Conservation (phyloP, 805 yeast genomes). For the Pichia gijzeniarum region DNA sequence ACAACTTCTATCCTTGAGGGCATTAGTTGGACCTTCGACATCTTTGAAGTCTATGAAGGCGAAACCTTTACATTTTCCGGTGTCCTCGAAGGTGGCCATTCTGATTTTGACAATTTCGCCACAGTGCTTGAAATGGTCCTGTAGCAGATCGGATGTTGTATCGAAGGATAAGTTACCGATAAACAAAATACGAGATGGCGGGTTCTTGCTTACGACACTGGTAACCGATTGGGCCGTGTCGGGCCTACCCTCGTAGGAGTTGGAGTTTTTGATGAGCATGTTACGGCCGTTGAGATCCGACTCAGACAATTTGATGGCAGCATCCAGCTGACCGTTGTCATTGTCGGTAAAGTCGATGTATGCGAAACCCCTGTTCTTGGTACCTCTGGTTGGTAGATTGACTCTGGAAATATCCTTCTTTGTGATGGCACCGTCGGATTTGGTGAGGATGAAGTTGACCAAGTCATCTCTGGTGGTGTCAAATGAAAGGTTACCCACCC, state of each 20-base stretch:
- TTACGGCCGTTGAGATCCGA: slow-evolving; percentile 74
- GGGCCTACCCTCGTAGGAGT: slow-evolving; percentile 86
- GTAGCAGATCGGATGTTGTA: slow-evolving; percentile 72
- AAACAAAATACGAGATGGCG: slow-evolving; percentile 83
- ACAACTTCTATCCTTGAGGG: slow-evolving; percentile 65
- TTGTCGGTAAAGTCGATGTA: slow-evolving; percentile 64
- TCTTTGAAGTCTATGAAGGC: slow-evolving; percentile 84
- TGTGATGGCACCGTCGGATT: slow-evolving; percentile 40
- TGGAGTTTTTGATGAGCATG: slow-evolving; percentile 73
- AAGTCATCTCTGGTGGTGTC: slow-evolving; percentile 77
- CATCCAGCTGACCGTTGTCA: slow-evolving; percentile 49
- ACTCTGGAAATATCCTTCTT: slow-evolving; percentile 65
- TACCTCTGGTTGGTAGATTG: slow-evolving; percentile 69
- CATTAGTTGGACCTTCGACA: slow-evolving; percentile 76
- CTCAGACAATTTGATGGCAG: slow-evolving; percentile 67
- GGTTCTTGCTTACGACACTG: slow-evolving; percentile 51
- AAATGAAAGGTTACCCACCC: slow-evolving; percentile 91
- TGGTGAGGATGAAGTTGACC: slow-evolving; percentile 53
- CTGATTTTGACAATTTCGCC: slow-evolving; percentile 80
- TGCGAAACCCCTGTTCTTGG: slow-evolving; percentile 79
- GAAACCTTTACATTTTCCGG: slow-evolving; percentile 95
- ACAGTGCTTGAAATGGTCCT: slow-evolving; percentile 82
- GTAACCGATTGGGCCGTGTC: slow-evolving; percentile 24
- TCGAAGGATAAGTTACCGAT: slow-evolving; percentile 93
- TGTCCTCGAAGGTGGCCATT: slow-evolving; percentile 97